Evolutionary conservation across 306 rosid species (phyloP).

Genomic region (Rubus idaeus): DNA sequence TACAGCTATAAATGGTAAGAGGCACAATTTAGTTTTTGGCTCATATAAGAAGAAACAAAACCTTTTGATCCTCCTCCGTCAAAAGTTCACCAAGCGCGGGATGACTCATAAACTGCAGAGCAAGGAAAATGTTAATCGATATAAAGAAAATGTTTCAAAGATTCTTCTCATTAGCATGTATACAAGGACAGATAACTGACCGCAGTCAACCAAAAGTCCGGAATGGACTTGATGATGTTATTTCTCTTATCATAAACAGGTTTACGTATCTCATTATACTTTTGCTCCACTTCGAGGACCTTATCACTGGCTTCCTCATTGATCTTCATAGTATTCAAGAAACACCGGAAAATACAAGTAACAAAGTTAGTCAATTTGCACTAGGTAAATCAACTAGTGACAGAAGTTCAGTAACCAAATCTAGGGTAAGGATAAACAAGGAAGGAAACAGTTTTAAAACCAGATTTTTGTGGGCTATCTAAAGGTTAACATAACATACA

Average conservation of each 20-base stretch:
- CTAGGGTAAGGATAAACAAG: not conserved
- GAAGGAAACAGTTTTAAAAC: not conserved
- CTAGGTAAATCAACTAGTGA: not conserved
- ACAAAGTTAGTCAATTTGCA: not conserved
- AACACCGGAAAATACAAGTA: slow-evolving; percentile 9
- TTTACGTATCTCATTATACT: slow-evolving; percentile 77
- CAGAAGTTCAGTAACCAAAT: not conserved
- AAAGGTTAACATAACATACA: not conserved
- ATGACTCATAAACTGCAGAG: slow-evolving; percentile 70
- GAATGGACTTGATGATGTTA: slow-evolving; percentile 75
- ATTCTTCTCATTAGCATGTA: not conserved
- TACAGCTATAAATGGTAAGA: not conserved
- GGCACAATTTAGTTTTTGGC: not conserved
- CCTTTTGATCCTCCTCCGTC: slow-evolving; percentile 89
- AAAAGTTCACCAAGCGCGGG: slow-evolving; percentile 73
- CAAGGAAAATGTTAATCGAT: not conserved
- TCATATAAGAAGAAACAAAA: slow-evolving; percentile 17
- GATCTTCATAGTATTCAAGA: slow-evolving; percentile 44
- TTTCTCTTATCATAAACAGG: slow-evolving; percentile 78
- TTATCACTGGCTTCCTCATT: slow-evolving; percentile 92
- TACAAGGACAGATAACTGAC: slow-evolving; percentile 45
- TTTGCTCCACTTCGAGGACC: slow-evolving; percentile 88
- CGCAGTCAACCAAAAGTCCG: slow-evolving; percentile 91
- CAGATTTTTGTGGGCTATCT: not conserved
- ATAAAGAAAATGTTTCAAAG: not conserved